Percentiles rank a stretch among this genome's conserved stretches.
These are phyloP conservation scores for Phoma herbarum DNA, from an alignment of 2,329 filamentous ascomycete species.

Conservation along the genomic window DNA sequence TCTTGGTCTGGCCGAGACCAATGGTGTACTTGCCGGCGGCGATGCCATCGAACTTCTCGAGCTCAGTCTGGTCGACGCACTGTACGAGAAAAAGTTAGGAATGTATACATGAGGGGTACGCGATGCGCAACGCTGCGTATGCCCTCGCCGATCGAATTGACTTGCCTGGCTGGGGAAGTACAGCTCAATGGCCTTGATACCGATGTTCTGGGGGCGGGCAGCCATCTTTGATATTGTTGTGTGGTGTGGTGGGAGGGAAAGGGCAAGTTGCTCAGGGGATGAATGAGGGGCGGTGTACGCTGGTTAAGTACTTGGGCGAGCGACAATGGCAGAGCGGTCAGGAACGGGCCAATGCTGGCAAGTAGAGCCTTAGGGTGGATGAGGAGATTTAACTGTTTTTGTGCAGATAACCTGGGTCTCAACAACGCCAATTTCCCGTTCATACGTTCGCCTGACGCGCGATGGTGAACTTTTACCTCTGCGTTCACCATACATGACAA, in stretches of 20 bases:
- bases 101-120: conserved; percentile 26
- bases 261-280: conserved; percentile 26
- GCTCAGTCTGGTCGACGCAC: conserved; percentile 63
- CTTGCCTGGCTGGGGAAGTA: conserved; percentile 63
- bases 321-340: conserved; percentile 49
- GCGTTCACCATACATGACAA: conserved; percentile 10
- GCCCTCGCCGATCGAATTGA: conserved; percentile 20
- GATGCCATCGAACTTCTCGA: conserved; percentile 65
- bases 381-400: conserved; percentile 37
- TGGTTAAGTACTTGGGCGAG: conserved; percentile 46
- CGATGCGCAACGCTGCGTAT: conserved; percentile 12
- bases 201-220: conserved; percentile 59
- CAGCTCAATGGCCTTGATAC: conserved; percentile 64
- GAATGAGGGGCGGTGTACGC: conserved; percentile 39
- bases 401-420: conserved; percentile 34
- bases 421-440: conserved; percentile 40
- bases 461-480: conserved; percentile 20
- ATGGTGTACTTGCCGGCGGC: conserved; percentile 63
- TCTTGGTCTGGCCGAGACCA: conserved; percentile 63
- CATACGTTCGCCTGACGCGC: conserved; percentile 18
- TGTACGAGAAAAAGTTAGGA: conserved; percentile 37
- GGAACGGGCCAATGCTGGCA: conserved; percentile 47
- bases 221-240: conserved; percentile 50
- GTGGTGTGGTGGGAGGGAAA: conserved; percentile 26
- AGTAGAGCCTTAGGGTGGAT: conserved; percentile 25